These are phyloP conservation scores for Prinsepia uniflora DNA, from an alignment of 306 rosid species.

Conservation along the genomic window DNA sequence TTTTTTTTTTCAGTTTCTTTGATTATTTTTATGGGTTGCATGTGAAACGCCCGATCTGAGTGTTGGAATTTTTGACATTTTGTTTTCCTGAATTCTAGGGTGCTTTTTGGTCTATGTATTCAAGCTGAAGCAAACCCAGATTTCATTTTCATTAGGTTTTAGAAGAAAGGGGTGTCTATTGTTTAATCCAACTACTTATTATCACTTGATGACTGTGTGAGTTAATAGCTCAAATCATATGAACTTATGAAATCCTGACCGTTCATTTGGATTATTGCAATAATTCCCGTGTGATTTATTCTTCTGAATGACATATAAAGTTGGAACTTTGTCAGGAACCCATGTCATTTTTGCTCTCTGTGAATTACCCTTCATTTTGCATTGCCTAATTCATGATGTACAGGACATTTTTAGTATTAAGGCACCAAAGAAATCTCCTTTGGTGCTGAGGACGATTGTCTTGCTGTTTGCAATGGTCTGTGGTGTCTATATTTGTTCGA, in stretches of 20 bases:
- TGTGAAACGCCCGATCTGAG: conserved; percentile 48
- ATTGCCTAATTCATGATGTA: conserved; percentile 22
- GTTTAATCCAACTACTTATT: background rate
- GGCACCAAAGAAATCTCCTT: conserved; percentile 69
- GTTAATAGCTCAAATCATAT: conserved; percentile 19
- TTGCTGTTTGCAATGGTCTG: conserved; percentile 78
- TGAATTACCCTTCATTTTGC: conserved; percentile 11
- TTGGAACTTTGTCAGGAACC: conserved; percentile 13
- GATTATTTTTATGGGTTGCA: conserved; percentile 38
- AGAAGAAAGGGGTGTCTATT: background rate
- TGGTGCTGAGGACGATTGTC: conserved; percentile 70
- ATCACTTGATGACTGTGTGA: background rate
- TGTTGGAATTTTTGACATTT: conserved; percentile 24
- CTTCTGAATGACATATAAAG: conserved; percentile 9
- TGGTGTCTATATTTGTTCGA: conserved; percentile 84
- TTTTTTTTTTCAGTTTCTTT: background rate
- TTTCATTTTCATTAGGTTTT: conserved; percentile 5
- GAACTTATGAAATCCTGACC: background rate
- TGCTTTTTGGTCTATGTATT: conserved; percentile 22
- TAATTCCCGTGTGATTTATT: background rate
- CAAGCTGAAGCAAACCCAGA: conserved; percentile 33
- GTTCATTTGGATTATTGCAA: background rate
- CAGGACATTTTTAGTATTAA: conserved; percentile 63
- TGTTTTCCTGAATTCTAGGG: conserved; percentile 12
- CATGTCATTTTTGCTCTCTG: conserved; percentile 4